Percentiles rank a stretch among this genome's conserved stretches.
Evolutionary conservation across 306 rosid genomes (phyloP).

Genomic region (Glycine tomentella): DNA sequence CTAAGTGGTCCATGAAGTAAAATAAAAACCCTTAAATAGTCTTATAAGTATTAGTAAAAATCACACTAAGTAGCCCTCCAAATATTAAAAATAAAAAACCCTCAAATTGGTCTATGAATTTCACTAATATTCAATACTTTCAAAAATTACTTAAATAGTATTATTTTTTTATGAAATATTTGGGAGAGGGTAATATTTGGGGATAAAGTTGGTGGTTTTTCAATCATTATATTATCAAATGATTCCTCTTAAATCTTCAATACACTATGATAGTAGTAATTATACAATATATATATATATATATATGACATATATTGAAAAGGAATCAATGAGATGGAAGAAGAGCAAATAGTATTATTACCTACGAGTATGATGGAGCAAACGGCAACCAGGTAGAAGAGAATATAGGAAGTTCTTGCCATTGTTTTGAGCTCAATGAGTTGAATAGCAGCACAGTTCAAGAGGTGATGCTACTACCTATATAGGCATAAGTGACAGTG

Average conservation of each 20-base stretch:
- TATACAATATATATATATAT: too few relatives aligned
- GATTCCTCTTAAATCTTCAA: too few relatives aligned
- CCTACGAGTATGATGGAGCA: conserved; percentile 57
- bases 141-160: background rate
- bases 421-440: too few relatives aligned
- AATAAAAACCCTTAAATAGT: background rate
- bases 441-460: background rate
- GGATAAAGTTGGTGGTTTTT: background rate
- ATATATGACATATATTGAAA: conserved; percentile 10
- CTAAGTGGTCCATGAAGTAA: background rate
- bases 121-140: background rate
- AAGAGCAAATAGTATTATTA: conserved; percentile 32
- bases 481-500: conserved; percentile 38
- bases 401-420: conserved; percentile 52
- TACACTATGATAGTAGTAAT: too few relatives aligned
- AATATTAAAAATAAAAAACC: background rate
- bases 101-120: background rate
- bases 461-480: conserved; percentile 37
- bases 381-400: conserved; percentile 45
- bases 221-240: background rate
- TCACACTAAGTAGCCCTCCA: background rate
- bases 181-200: background rate
- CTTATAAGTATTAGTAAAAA: background rate
- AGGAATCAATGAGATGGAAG: conserved; percentile 34
- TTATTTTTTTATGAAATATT: background rate